Evolutionary conservation across 2,329 filamentous ascomycete genomes (phyloP).

Genomic region (Apiospora arundinis): DNA sequence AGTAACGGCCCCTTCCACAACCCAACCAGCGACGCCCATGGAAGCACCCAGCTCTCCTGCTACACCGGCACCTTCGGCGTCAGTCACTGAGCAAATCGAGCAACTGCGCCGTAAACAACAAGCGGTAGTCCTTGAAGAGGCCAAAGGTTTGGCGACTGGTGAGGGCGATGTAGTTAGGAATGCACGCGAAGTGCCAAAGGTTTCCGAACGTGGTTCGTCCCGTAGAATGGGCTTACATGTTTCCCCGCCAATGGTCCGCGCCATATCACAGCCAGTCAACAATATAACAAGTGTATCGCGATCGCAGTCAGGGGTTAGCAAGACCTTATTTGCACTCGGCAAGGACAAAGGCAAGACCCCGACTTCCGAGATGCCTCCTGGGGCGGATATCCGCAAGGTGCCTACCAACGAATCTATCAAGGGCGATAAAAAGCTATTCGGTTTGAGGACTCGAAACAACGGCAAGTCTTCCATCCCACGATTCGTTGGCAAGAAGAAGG

Average conservation of each 20-base stretch:
- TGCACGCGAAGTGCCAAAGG: slow-evolving; percentile 28
- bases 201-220: slow-evolving; percentile 45
- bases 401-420: slow-evolving; percentile 50
- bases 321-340: slow-evolving; percentile 43
- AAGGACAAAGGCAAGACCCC: slow-evolving; percentile 37
- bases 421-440: slow-evolving; percentile 73
- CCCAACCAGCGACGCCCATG: slow-evolving; percentile 24
- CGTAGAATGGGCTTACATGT: slow-evolving; percentile 53
- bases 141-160: slow-evolving; percentile 28
- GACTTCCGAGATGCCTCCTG: slow-evolving; percentile 34
- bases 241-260: slow-evolving; percentile 60
- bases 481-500: slow-evolving; percentile 77
- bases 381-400: slow-evolving; percentile 41
- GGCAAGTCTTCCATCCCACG: slow-evolving; percentile 84
- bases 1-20: slow-evolving; percentile 19
- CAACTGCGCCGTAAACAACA: slow-evolving; percentile 58
- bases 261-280: slow-evolving; percentile 56
- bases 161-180: slow-evolving; percentile 31
- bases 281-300: slow-evolving; percentile 50
- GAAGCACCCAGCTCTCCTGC: slow-evolving; percentile 28
- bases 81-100: slow-evolving; percentile 40
- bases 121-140: slow-evolving; percentile 41
- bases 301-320: slow-evolving; percentile 51
- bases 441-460: slow-evolving; percentile 67
- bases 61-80: slow-evolving; percentile 28